These are phyloP conservation scores for Xylaria acuta DNA, from an alignment of 495 filamentous ascomycete genomes.

Conservation along the genomic window DNA sequence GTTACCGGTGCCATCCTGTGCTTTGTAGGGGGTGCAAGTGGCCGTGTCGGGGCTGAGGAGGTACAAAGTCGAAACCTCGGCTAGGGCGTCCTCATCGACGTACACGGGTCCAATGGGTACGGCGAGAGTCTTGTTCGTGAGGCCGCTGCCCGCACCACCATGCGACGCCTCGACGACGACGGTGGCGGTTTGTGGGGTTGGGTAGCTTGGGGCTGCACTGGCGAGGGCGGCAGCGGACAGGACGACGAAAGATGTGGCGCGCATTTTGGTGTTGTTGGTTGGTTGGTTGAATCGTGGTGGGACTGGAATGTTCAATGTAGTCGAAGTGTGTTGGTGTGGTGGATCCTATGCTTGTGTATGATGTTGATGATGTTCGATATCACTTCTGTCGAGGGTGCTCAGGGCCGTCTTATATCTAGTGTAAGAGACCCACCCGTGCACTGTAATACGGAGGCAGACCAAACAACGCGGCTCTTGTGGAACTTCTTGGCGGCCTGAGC, in stretches of 20 bases:
- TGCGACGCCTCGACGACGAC: constrained; percentile 12
- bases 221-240: background rate
- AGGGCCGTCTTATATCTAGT: no score
- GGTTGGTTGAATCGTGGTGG: background rate
- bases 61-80: constrained; percentile 10
- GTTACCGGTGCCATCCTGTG: background rate
- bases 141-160: background rate
- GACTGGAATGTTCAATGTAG: background rate
- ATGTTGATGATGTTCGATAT: background rate
- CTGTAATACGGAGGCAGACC: no score
- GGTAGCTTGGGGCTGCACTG: background rate
- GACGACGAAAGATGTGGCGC: constrained; percentile 6
- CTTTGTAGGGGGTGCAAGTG: constrained; percentile 13
- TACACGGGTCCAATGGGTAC: constrained; percentile 5
- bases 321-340: background rate
- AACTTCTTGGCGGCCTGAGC: no score
- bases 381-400: no score
- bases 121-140: constrained; percentile 6
- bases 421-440: no score
- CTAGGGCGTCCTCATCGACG: background rate
- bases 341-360: background rate
- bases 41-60: background rate
- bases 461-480: no score
- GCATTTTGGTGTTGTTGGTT: constrained; percentile 13
- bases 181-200: background rate